phyloP scores from a whole-genome alignment of 305 asterid genomes.

The Lippia alba region DNA sequence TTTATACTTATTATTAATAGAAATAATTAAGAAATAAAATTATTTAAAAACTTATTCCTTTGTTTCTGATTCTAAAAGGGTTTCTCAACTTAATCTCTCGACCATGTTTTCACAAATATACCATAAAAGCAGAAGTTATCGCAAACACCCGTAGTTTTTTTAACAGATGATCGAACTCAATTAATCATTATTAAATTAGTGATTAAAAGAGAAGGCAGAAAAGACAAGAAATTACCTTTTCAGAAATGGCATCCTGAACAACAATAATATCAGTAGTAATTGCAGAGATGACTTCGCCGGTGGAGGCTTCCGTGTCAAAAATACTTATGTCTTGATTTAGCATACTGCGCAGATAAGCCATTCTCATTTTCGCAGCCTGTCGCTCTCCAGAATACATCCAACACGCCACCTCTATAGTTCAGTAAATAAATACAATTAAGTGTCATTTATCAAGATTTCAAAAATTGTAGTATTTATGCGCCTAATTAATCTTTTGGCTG shows the following conservation, averaged over 20 bases:
- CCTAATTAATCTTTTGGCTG: not conserved
- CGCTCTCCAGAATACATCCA: constrained; percentile 98
- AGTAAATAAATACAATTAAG: too few relatives aligned
- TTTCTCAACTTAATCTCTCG: too few relatives aligned
- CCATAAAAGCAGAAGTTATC: too few relatives aligned
- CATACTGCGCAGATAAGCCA: constrained; percentile 84
- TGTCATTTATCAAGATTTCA: too few relatives aligned
- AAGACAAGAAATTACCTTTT: constrained; percentile 60
- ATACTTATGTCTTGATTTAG: constrained; percentile 83
- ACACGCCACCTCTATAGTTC: constrained; percentile 82
- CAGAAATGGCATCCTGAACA: constrained; percentile 96
- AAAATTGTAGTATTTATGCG: too few relatives aligned
- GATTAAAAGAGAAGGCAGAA: not conserved
- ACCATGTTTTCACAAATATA: too few relatives aligned
- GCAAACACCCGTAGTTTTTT: too few relatives aligned
- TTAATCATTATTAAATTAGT: not conserved
- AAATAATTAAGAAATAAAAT: too few relatives aligned
- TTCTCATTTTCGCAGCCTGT: constrained; percentile 97
- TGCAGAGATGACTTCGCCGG: constrained; percentile 93
- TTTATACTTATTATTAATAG: too few relatives aligned
- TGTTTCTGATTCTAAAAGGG: too few relatives aligned
- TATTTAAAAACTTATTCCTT: too few relatives aligned
- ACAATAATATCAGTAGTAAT: constrained; percentile 83
- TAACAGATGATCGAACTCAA: too few relatives aligned
- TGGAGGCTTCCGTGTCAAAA: constrained; percentile 86